phyloP scores from a whole-genome alignment of 2,329 filamentous ascomycete genomes.

The Verticillium zaregamsianum region DNA sequence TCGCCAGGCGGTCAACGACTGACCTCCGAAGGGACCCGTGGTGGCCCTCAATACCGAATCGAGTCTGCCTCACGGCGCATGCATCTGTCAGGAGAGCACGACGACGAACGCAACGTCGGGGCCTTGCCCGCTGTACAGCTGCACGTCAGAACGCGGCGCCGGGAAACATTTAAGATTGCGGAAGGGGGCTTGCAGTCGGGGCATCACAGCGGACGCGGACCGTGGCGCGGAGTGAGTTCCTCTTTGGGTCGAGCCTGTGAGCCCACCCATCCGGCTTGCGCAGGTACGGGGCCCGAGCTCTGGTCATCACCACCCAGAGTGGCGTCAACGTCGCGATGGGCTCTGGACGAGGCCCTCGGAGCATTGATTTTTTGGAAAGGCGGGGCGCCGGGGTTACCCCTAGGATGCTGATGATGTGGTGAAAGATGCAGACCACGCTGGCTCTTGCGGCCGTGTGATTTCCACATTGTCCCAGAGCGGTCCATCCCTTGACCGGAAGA shows the following conservation, averaged over 20 bases:
- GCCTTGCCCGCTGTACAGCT: slow-evolving; percentile 8
- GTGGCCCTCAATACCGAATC: not conserved
- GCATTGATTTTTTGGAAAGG: not conserved
- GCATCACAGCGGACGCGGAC: slow-evolving; percentile 5
- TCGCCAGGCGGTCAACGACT: not conserved
- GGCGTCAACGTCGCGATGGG: slow-evolving; percentile 1
- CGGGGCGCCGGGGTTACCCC: not conserved
- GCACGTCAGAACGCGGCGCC: slow-evolving; percentile 5
- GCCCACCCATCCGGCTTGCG: slow-evolving; percentile 1
- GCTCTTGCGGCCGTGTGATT: slow-evolving; percentile 15
- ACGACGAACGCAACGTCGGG: slow-evolving; percentile 2
- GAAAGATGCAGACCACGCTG: slow-evolving; percentile 18
- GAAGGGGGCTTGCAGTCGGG: slow-evolving; percentile 13
- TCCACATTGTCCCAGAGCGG: slow-evolving; percentile 12
- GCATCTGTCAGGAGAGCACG: slow-evolving; percentile 9
- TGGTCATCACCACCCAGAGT: not conserved
- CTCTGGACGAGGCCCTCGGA: not conserved
- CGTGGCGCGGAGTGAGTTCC: slow-evolving; percentile 5
- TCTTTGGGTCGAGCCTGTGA: slow-evolving; percentile 4
- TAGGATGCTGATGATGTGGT: not conserved
- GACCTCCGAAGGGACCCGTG: not conserved
- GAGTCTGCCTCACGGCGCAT: not conserved
- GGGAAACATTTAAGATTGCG: slow-evolving; percentile 15
- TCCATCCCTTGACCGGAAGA: not conserved
- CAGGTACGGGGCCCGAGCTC: slow-evolving; percentile 7